These are phyloP conservation scores for Microsporum audouinii DNA, from an alignment of 2,329 filamentous ascomycete species.

Conservation along the genomic window DNA sequence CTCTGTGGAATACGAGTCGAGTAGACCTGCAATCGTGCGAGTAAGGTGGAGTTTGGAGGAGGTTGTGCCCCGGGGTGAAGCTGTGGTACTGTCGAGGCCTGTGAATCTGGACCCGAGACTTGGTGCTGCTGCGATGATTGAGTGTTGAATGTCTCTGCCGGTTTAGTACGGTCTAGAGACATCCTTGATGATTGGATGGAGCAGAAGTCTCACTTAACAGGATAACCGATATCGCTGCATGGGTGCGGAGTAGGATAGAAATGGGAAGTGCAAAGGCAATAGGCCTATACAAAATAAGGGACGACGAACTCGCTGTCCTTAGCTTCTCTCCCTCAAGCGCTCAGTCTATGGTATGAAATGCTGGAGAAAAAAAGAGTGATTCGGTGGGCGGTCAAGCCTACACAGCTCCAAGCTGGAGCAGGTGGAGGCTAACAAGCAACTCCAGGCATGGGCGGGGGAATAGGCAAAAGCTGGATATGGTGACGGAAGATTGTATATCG, in stretches of 20 bases:
- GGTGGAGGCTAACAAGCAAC: constrained; percentile 17
- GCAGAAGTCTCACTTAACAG: constrained; percentile 24
- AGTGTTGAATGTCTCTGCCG: constrained; percentile 24
- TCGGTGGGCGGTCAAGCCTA: constrained; percentile 19
- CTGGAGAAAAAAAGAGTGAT: constrained; percentile 18
- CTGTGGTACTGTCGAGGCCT: constrained; percentile 16
- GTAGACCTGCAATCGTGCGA: constrained; percentile 31
- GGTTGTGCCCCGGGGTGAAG: constrained; percentile 21
- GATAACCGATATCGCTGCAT: constrained; percentile 31
- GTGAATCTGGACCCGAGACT: constrained; percentile 7
- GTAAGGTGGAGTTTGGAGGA: constrained; percentile 20
- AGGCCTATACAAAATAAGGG: neutral
- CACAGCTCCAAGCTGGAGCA: constrained; percentile 21
- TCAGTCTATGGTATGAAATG: neutral
- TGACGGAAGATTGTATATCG: neutral
- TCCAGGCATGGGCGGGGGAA: constrained; percentile 15
- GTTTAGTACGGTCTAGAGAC: constrained; percentile 33
- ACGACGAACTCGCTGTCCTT: neutral
- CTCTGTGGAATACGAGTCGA: constrained; percentile 42
- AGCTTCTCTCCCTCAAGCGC: neutral
- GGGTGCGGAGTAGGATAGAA: constrained; percentile 22
- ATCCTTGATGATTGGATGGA: constrained; percentile 31
- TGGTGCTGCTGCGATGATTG: constrained; percentile 21
- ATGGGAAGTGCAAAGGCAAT: neutral
- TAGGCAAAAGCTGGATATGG: neutral